Base-by-base conservation (phyloP, 108 stramenopile genomes). In the Nitzschia sp. region DNA sequence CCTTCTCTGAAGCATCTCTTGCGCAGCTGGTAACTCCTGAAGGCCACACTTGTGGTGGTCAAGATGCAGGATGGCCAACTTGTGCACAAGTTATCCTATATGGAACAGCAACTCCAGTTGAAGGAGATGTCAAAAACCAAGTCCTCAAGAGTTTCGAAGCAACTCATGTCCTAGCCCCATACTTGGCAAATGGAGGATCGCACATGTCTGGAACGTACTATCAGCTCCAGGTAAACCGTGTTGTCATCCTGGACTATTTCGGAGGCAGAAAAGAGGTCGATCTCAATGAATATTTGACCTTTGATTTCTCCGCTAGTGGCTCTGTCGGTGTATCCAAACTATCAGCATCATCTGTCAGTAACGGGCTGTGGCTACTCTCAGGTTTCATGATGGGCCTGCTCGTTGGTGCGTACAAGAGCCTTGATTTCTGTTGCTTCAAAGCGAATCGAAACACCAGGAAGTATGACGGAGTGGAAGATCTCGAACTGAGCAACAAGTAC, bases 1-100 rank as follows among this genome's bases (percentile, higher is more conserved):
- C 63, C n/a, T 51, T 64, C 25, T 37, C 63, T 29, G 63, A 64
- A 51, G 63, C 63, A 29, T 51, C 63, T 12, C 19, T 64, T 50
- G 63, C 63, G 12, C n/a, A 64, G 11, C 44, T 51, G 5, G 50
- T 64, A n/a, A 51, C 24, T 8, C 17, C 19, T 6, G 29, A 48
- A 12, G 63, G 50, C 11, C 48, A 22, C 6, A 48, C 19, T n/a
- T 64, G 63, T 38, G 63, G 25, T n/a, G 63, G 63, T 6, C 19
- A 34, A 26, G 63, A 64, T 51, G 50, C 24, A 21, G 63, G 29
- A 51, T 12, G 14, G 22, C 63, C 63, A 15, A 48, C 50, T 19
- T 64, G 63, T 37, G 63, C 63, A 12, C 44, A 51, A 51, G 48
- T 64, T n/a, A 34, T 25, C 10, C 29, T 64, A 6, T 51, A 24